A percentile compares a stretch with the other conserved stretches of the same genome.
Evolutionary conservation across 257 asterid genomes (phyloP).

Genomic region (Misopates orontium): DNA sequence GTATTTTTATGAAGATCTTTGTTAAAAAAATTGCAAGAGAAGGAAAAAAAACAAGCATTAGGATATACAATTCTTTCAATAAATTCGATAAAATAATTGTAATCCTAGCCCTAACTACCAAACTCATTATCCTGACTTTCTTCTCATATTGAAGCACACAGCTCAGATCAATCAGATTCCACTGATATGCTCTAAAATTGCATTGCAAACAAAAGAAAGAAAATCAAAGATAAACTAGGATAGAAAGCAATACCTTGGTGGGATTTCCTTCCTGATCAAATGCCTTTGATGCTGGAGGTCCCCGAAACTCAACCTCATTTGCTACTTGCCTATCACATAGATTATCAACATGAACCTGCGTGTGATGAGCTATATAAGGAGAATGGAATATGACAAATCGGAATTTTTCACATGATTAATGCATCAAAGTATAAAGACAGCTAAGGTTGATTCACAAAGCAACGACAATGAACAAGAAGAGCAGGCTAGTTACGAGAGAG

Average conservation of each 20-base stretch:
- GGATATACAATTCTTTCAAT: neutral
- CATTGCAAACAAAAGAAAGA: conserved; percentile 4
- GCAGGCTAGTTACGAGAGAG: conserved; percentile 2
- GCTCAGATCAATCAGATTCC: conserved; percentile 17
- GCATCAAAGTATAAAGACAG: conserved; percentile 17
- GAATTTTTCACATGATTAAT: neutral
- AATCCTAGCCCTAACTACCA: conserved; percentile 12
- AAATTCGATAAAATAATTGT: no score
- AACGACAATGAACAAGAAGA: conserved; percentile 18
- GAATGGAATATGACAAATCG: conserved; percentile 3
- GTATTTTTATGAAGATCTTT: neutral
- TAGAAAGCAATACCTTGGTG: conserved; percentile 62
- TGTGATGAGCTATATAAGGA: conserved; percentile 24
- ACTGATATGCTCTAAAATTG: neutral
- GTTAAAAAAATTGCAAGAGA: conserved; percentile 3
- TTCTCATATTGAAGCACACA: conserved; percentile 20
- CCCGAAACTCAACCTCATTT: conserved; percentile 82
- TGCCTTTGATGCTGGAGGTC: conserved; percentile 91
- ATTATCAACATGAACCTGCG: conserved; percentile 64
- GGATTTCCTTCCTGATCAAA: conserved; percentile 89
- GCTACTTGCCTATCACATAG: conserved; percentile 70
- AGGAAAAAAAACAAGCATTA: neutral
- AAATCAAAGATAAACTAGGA: conserved; percentile 17
- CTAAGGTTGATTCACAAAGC: conserved; percentile 16
- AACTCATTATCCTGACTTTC: conserved; percentile 13